Conservation (phyloP, 2,329 filamentous ascomycete species). For the Penicillium sp. region DNA sequence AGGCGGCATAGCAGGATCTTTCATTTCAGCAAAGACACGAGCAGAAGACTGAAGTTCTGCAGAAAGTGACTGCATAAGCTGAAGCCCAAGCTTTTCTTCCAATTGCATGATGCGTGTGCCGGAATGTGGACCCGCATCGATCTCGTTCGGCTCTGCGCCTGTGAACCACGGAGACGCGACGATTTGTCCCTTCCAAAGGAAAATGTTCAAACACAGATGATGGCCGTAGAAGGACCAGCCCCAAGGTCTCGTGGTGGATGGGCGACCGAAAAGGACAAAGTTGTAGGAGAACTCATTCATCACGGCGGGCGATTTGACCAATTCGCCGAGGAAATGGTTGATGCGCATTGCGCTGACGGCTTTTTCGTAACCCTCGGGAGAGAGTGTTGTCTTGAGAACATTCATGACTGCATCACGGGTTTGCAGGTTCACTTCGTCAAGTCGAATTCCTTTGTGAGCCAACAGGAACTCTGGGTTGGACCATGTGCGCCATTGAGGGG, state of each 20-base stretch:
- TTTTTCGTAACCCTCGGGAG: conserved; percentile 71
- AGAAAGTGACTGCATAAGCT: conserved; percentile 67
- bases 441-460: conserved; percentile 67
- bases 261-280: conserved; percentile 69
- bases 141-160: conserved; percentile 75
- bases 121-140: conserved; percentile 64
- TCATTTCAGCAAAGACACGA: conserved; percentile 61
- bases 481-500: conserved; percentile 71
- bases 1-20: conserved; percentile 64
- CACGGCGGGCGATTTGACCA: conserved; percentile 62
- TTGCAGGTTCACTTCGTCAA: conserved; percentile 60
- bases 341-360: conserved; percentile 70
- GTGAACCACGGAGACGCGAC: conserved; percentile 75
- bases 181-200: conserved; percentile 66
- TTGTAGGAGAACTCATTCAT: conserved; percentile 79
- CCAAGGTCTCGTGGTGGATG: conserved; percentile 63
- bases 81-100: conserved; percentile 66
- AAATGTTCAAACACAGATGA: conserved; percentile 72
- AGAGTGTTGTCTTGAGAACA: conserved; percentile 62
- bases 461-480: conserved; percentile 74
- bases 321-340: conserved; percentile 72
- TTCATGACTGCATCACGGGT: conserved; percentile 55
- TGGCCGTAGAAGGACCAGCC: conserved; percentile 77
- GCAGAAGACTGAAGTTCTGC: conserved; percentile 52
- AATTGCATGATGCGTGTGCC: conserved; percentile 67